These are phyloP conservation scores for Pichia sporocuriosa DNA, from an alignment of 805 yeast genomes.

Conservation along the genomic window DNA sequence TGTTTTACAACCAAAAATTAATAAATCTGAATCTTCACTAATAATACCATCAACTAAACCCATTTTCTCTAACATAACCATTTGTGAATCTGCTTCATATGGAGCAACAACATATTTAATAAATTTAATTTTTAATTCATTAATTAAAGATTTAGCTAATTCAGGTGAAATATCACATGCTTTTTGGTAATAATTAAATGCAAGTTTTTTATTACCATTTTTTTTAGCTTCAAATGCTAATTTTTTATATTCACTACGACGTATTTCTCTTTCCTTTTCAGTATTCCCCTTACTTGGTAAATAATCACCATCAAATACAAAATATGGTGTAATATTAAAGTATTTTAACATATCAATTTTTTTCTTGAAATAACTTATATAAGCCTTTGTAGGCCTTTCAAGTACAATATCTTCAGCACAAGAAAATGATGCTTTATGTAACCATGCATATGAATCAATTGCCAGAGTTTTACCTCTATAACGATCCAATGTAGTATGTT, in stretches of 20 bases:
- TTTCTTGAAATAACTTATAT: conserved; percentile 61
- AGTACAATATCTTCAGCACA: conserved; percentile 80
- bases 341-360: conserved; percentile 58
- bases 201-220: conserved; percentile 51
- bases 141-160: conserved; percentile 84
- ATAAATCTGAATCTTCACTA: conserved; percentile 90
- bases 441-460: conserved; percentile 96
- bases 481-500: conserved; percentile 46
- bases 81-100: conserved; percentile 95
- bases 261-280: conserved; percentile 53
- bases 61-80: conserved; percentile 76
- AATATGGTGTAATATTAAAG: conserved; percentile 70
- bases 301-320: conserved; percentile 91
- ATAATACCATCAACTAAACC: conserved; percentile 80
- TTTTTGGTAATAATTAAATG: conserved; percentile 64
- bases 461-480: conserved; percentile 76
- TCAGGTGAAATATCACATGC: conserved; percentile 83
- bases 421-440: conserved; percentile 75
- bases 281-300: conserved; percentile 74
- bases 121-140: conserved; percentile 48
- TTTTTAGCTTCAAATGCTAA: conserved; percentile 47
- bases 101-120: conserved; percentile 89
- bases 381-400: conserved; percentile 63
- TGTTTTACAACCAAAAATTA: conserved; percentile 75
- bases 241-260: conserved; percentile 50